phyloP scores from a whole-genome alignment of 331 rosid species.

The Quercus phellos region DNA sequence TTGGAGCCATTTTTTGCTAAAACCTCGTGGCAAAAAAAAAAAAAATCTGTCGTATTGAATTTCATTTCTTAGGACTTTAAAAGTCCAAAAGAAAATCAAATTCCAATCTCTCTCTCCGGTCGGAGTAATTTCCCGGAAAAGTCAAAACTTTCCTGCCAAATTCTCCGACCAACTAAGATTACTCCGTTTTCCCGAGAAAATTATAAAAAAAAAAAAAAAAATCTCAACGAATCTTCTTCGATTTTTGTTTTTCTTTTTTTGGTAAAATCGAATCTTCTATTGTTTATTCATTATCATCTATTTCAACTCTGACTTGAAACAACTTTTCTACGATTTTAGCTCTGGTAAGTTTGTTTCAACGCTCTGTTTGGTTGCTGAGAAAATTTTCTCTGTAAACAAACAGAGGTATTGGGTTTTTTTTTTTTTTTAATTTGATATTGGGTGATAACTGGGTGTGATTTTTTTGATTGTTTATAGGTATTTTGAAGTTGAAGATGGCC shows the following conservation, averaged over 20 bases:
- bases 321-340: not conserved
- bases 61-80: slow-evolving; percentile 25
- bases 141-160: slow-evolving; percentile 21
- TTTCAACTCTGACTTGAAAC: not conserved
- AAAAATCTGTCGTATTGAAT: slow-evolving; percentile 16
- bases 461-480: slow-evolving; percentile 16
- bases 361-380: not conserved
- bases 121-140: slow-evolving; percentile 53
- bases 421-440: not conserved
- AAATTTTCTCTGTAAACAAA: not conserved
- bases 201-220: not conserved
- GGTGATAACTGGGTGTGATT: not conserved
- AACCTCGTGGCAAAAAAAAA: not conserved
- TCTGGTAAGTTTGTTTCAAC: not conserved
- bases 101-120: slow-evolving; percentile 41
- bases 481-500: slow-evolving; percentile 49
- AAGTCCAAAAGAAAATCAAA: not conserved
- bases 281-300: not conserved
- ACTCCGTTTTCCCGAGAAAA: not conserved
- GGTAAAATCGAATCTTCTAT: not conserved
- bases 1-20: not conserved
- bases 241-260: too few relatives aligned
- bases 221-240: too few relatives aligned
- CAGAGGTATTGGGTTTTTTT: not conserved
- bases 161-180: slow-evolving; percentile 39